Conservation (phyloP, 192 early-diverging fungal genomes). For the Phlyctochytrium bullatum region DNA sequence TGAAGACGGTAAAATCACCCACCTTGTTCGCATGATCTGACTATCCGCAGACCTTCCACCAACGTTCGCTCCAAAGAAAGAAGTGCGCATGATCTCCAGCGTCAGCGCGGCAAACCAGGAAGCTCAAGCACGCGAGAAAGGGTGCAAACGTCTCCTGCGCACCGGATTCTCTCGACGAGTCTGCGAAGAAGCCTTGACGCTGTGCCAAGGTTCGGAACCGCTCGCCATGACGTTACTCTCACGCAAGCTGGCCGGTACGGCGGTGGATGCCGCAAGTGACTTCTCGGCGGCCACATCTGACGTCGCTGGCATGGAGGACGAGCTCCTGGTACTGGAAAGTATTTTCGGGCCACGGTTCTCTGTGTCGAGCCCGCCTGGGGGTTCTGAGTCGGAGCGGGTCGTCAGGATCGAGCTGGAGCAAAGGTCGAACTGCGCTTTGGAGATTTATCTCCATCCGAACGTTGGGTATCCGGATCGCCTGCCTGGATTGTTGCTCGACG, state of each 20-base stretch:
- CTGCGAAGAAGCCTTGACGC: constrained; percentile 47
- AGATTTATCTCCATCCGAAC: neutral
- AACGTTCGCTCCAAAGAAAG: constrained; percentile 51
- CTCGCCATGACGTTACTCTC: constrained; percentile 54
- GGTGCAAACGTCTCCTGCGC: constrained; percentile 54
- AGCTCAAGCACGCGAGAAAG: constrained; percentile 59
- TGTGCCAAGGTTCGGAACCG: constrained; percentile 45
- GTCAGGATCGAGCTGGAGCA: neutral
- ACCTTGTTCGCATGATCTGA: too few species aligned
- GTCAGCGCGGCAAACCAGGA: constrained; percentile 33
- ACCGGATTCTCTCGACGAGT: constrained; percentile 57
- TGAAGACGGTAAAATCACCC: constrained; percentile 66
- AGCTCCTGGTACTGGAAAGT: constrained; percentile 62
- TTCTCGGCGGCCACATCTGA: too few species aligned
- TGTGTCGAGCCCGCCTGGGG: neutral
- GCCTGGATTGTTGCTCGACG: constrained; percentile 63
- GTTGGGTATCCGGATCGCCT: constrained; percentile 66
- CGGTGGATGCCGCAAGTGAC: constrained; percentile 38
- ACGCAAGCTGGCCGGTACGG: constrained; percentile 36
- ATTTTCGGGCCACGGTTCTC: constrained; percentile 54
- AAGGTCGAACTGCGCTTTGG: neutral
- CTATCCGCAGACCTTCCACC: constrained; percentile 46
- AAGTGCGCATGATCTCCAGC: constrained; percentile 45
- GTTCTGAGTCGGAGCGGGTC: neutral
- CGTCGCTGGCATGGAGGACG: constrained; percentile 51